phyloP scores from a whole-genome alignment of 75 land plant species.

The Pinus albicaulis region DNA sequence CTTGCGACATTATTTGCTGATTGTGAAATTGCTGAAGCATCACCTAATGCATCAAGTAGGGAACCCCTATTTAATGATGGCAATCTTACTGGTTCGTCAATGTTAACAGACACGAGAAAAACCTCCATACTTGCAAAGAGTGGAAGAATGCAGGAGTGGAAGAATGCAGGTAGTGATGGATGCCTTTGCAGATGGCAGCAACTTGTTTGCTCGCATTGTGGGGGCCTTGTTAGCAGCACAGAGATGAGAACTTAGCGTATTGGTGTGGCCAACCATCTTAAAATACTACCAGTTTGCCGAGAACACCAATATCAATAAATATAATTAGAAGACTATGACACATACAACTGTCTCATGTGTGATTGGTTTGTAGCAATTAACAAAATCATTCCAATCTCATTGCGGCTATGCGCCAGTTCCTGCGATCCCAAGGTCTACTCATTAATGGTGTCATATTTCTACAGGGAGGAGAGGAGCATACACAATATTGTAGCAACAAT shows the following conservation, averaged over 20 bases:
- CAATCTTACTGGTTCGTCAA: background rate
- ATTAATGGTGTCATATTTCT: too few species aligned
- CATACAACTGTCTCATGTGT: too few species aligned
- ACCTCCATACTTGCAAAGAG: conserved; percentile 72
- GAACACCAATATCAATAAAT: too few species aligned
- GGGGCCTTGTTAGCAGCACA: conserved; percentile 89
- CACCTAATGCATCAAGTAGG: conserved; percentile 11
- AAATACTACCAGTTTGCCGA: too few species aligned
- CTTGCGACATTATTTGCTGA: conserved; percentile 86
- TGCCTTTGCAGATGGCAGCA: conserved; percentile 90
- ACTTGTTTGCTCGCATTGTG: conserved; percentile 85
- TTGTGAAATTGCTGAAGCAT: conserved; percentile 84
- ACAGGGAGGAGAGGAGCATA: too few species aligned
- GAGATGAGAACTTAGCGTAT: conserved; percentile 78
- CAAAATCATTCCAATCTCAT: too few species aligned
- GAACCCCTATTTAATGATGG: background rate
- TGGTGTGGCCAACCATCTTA: conserved; percentile 51
- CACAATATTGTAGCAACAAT: too few species aligned
- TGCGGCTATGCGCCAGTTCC: too few species aligned
- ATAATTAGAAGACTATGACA: too few species aligned
- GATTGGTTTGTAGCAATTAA: too few species aligned
- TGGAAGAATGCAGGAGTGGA: conserved; percentile 80
- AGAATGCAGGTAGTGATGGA: conserved; percentile 79
- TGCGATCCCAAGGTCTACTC: too few species aligned
- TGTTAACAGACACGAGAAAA: conserved; percentile 16